A percentile compares a stretch with the other conserved stretches of the same genome.
Evolutionary conservation across 2,329 filamentous ascomycete genomes (phyloP).

Genomic region (Cordyceps pruinosa): DNA sequence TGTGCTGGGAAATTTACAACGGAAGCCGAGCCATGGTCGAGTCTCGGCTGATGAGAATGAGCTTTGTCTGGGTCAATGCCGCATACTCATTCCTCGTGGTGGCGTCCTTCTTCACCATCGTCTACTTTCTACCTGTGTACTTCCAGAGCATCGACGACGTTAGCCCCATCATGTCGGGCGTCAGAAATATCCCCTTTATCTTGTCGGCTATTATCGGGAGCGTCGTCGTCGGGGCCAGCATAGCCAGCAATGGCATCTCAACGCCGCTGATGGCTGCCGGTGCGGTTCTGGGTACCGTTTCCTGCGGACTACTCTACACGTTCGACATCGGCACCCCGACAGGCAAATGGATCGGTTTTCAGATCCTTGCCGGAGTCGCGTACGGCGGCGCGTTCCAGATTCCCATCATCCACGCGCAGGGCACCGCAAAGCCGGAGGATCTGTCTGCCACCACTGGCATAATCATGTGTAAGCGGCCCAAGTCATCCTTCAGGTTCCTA

Average conservation of each 20-base stretch:
- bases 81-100: neutral
- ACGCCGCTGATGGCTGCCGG: slow-evolving; percentile 8
- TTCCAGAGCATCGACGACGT: slow-evolving; percentile 27
- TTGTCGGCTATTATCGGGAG: neutral
- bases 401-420: slow-evolving; percentile 37
- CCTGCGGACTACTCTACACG: slow-evolving; percentile 28
- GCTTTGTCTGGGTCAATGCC: neutral
- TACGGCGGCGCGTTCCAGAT: slow-evolving; percentile 34
- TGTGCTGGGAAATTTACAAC: slow-evolving; percentile 26
- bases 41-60: slow-evolving; percentile 25
- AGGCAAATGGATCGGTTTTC: slow-evolving; percentile 39
- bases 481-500: neutral
- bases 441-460: slow-evolving; percentile 9
- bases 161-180: slow-evolving; percentile 25
- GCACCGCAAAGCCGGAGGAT: slow-evolving; percentile 21
- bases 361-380: slow-evolving; percentile 37
- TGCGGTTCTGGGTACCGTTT: neutral
- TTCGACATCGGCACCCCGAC: slow-evolving; percentile 25
- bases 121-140: slow-evolving; percentile 32
- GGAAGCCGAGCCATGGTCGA: slow-evolving; percentile 32
- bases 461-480: neutral
- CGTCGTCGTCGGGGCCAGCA: neutral
- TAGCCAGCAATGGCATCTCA: neutral
- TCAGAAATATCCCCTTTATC: slow-evolving; percentile 31
- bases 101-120: neutral